Base-by-base conservation (phyloP, 1,139 yeast genomes). In the Yamadazyma spencermartinsiae region DNA sequence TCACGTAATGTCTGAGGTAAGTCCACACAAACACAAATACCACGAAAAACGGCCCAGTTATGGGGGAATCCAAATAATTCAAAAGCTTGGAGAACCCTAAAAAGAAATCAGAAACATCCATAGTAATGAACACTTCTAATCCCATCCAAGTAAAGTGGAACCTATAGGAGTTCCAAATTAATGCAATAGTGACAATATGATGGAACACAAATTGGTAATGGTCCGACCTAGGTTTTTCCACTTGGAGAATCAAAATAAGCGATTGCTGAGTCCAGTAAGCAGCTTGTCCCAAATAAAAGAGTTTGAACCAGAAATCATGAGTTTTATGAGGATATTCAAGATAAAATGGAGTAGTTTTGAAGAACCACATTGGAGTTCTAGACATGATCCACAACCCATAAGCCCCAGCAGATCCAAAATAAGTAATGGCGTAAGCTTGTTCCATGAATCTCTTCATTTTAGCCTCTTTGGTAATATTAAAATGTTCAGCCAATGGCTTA, bases 81-180 rank as follows among this genome's bases (percentile, higher is more conserved):
- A 89, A 68, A 12, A 88, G 79, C 63, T 94, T 92, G 19, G 97
- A 87, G 9, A 74, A 52, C 7, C 97, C 85, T 51, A 92, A 72
- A 66, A 89, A 87, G 63, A 88, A 82, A 66, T 92, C 99, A 14
- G 96, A 86, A 21, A 88, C 74, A 63, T 92, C 99, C 99, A 92
- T 92, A 18, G 98, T 88, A 50, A 92, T 79, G 62, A 88, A 92
- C 38, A 94, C 79, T 17, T 86, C 87, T 31, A 92, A 63, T 4
- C 99, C 99, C 76, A 92, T 89, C 82, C 95, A 87, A 12, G 96
- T 88, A 71, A 89, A 92, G 61, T 92, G 97, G 74, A 92, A 92
- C 48, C 92, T 78, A 63, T 92, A 92, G n/a, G 96, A 86, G 41
- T 80, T 73, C 79, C 87, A 85, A 52, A 92, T 89, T 49, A 94